These are phyloP conservation scores for Fusarium nelsonii DNA, from an alignment of 2,329 filamentous ascomycete species.

Conservation along the genomic window DNA sequence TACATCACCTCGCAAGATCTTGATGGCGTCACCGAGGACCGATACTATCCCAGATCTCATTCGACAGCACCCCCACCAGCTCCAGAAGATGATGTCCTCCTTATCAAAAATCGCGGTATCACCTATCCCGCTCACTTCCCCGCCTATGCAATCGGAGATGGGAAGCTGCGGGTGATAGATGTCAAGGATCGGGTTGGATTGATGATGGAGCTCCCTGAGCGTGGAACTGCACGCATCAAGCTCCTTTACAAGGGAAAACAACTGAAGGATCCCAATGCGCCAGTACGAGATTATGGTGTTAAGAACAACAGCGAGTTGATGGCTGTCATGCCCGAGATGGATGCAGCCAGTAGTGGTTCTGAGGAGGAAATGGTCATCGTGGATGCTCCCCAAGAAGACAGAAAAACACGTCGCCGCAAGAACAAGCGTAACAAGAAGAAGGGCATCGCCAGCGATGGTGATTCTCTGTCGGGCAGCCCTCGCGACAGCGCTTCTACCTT, in stretches of 20 bases:
- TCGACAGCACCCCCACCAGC: slow-evolving; percentile 52
- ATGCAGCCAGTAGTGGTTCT: slow-evolving; percentile 54
- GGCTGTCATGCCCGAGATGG: slow-evolving; percentile 57
- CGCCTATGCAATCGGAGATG: slow-evolving; percentile 79
- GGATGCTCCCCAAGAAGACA: slow-evolving; percentile 55
- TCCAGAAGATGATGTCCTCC: slow-evolving; percentile 75
- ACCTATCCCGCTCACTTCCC: slow-evolving; percentile 80
- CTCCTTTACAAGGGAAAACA: slow-evolving; percentile 80
- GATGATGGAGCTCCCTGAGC: slow-evolving; percentile 72
- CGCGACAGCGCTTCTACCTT: slow-evolving; percentile 59
- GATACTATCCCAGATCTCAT: slow-evolving; percentile 58
- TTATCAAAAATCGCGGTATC: slow-evolving; percentile 75
- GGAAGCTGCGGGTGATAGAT: slow-evolving; percentile 75
- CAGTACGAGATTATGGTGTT: slow-evolving; percentile 71
- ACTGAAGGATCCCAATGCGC: slow-evolving; percentile 72
- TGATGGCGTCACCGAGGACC: slow-evolving; percentile 57
- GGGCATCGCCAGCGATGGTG: slow-evolving; percentile 51
- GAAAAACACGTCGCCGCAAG: slow-evolving; percentile 56
- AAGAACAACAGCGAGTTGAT: slow-evolving; percentile 72
- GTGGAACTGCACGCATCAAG: slow-evolving; percentile 67
- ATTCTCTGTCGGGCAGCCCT: slow-evolving; percentile 57
- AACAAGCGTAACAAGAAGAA: slow-evolving; percentile 57
- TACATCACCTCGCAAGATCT: slow-evolving; percentile 87
- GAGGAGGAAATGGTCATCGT: slow-evolving; percentile 60
- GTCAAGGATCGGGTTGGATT: slow-evolving; percentile 75